These are phyloP conservation scores for Ceratocystis ficicola DNA, from an alignment of 2,329 filamentous ascomycete genomes.

Conservation along the genomic window DNA sequence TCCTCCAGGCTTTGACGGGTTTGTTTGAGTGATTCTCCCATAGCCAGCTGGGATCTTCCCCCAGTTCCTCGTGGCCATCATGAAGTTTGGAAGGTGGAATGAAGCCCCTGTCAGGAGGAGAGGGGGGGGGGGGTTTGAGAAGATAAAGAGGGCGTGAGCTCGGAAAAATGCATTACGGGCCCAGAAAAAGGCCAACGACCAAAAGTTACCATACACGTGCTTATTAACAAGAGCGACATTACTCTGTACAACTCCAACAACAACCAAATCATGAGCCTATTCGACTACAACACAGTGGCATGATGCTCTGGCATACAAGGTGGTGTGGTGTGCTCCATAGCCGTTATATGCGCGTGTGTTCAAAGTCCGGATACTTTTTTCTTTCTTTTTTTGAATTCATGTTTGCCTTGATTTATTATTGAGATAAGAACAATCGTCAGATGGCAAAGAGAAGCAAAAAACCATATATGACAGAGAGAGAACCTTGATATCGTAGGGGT, in stretches of 20 bases:
- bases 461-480: not conserved
- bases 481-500: not conserved
- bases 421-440: not conserved
- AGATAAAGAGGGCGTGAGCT: not conserved
- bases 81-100: slow-evolving; percentile 2
- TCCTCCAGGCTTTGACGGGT: not conserved
- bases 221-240: not conserved
- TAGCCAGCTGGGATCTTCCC: not conserved
- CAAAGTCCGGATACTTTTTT: not conserved
- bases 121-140: not conserved
- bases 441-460: not conserved
- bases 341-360: not conserved
- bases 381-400: not conserved
- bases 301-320: not conserved
- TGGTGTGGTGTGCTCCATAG: not conserved
- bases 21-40: not conserved
- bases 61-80: slow-evolving; percentile 6
- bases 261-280: not conserved
- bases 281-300: not conserved
- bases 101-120: not conserved
- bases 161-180: not conserved
- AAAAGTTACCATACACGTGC: not conserved
- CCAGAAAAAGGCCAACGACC: not conserved
- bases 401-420: not conserved
- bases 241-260: slow-evolving; percentile 8